Evolutionary conservation across 1,139 yeast species (phyloP).

Genomic region (Kazachstania sp.): DNA sequence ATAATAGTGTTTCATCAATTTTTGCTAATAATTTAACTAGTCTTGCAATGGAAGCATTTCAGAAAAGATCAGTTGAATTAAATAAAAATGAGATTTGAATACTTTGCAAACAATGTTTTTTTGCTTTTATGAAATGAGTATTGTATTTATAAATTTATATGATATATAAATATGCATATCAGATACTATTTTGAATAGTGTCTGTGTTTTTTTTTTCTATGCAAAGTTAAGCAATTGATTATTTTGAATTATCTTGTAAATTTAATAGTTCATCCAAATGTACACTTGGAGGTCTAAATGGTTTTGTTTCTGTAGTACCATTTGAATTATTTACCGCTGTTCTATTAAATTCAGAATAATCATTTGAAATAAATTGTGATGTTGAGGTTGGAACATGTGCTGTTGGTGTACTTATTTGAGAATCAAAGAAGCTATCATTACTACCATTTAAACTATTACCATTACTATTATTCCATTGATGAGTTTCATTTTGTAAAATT

Average conservation of each 20-base stretch:
- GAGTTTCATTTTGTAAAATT: constrained; percentile 14
- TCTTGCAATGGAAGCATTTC: constrained; percentile 75
- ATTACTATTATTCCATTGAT: constrained; percentile 2
- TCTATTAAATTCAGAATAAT: neutral
- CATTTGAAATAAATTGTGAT: constrained; percentile 5
- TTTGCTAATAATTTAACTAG: constrained; percentile 70
- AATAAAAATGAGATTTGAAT: no score
- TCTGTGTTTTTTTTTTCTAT: neutral
- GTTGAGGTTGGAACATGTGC: neutral
- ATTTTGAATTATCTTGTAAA: constrained; percentile 3
- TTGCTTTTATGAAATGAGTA: neutral
- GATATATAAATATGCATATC: neutral
- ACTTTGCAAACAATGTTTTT: no score
- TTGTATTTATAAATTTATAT: neutral
- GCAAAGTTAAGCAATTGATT: neutral
- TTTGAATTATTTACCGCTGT: neutral
- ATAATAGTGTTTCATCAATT: constrained; percentile 62
- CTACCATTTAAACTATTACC: constrained; percentile 2
- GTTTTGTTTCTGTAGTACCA: constrained; percentile 3
- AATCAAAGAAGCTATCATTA: constrained; percentile 4
- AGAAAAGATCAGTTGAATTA: constrained; percentile 45
- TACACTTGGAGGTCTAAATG: constrained; percentile 18
- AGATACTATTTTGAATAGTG: no score
- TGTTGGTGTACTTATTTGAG: constrained; percentile 6
- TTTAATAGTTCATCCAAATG: constrained; percentile 16